Percentiles rank a stretch among this genome's conserved stretches.
These are phyloP conservation scores for Pichia sp. DNA, from an alignment of 1,139 yeast species.

Conservation along the genomic window DNA sequence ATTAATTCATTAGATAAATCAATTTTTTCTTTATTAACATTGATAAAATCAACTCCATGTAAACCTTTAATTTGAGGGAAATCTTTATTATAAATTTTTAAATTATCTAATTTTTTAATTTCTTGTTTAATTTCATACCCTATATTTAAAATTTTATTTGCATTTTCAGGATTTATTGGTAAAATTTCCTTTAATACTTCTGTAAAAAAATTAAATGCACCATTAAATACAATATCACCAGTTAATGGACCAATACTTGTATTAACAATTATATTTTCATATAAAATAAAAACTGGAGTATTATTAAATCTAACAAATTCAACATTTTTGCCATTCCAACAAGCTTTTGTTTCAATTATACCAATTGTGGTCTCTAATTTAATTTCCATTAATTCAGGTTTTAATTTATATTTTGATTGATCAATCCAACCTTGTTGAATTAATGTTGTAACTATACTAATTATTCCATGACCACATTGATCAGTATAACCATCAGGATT, in stretches of 20 bases:
- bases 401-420: conserved; percentile 15
- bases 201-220: conserved; percentile 25
- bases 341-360: conserved; percentile 18
- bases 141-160: conserved; percentile 15
- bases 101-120: conserved; percentile 7
- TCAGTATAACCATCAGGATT: conserved; percentile 27
- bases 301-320: conserved; percentile 23
- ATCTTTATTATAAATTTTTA: conserved; percentile 20
- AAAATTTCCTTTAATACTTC: conserved; percentile 13
- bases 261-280: conserved; percentile 17
- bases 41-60: conserved; percentile 22
- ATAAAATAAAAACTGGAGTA: conserved; percentile 23
- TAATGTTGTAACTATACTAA: conserved; percentile 21
- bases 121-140: conserved; percentile 21
- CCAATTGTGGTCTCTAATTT: conserved; percentile 24
- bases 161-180: conserved; percentile 17
- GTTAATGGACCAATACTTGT: conserved; percentile 18
- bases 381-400: conserved; percentile 19
- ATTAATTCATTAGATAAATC: conserved; percentile 13
- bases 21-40: conserved; percentile 4
- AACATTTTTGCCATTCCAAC: conserved; percentile 23
- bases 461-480: conserved; percentile 28
- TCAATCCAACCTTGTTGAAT: conserved; percentile 20
- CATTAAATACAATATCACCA: conserved; percentile 27
- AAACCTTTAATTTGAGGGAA: conserved; percentile 22